Evolutionary conservation across 2,329 filamentous ascomycete genomes (phyloP), one percentile per base, ranked within the genome.

Genomic region (Alternaria burnsii): DNA sequence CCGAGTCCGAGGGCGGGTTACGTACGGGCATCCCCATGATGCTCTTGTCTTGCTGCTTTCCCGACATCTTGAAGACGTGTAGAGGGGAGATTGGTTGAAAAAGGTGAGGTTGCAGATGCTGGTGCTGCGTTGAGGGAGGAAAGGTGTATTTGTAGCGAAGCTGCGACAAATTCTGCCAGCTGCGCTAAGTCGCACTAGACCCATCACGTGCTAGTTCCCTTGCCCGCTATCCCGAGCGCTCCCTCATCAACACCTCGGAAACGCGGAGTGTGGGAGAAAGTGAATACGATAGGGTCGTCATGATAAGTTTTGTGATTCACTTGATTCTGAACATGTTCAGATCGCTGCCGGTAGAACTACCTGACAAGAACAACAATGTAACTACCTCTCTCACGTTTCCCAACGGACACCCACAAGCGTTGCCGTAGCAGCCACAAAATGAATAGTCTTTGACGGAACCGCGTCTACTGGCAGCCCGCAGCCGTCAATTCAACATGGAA

Each of bases 21-120:
- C 76, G 70, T 77, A 82, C 80, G 62, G 79, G 79, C 79, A 82
- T 81, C 68, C 85, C 86, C 11, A 36, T 14, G 11, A 36, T 7
- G 12, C 32, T 36, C 32, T 36, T 36, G 32, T 30, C 68, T 36
- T 61, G 57, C 32, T 62, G 56, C 16, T 34, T 52, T 12, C 46
- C 46, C 40, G 59, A 36, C 32, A 36, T 36, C 32, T 36, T 36
- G 32, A 36, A 36, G 57, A 52, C 38, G 52, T 59, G 42, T 43
- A 50, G 68, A 70, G 67, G 60, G 68, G 63, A 70, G 66, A 69
- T 65, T 55, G 54, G 54, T 52, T 60, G 63, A 68, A 63, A 62
- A 62, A 12, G 58, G 55, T 59, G 57, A 50, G 28, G 61, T 59
- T 67, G 62, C 59, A 65, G 63, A 67, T 61, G 58, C 53, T 58